Conservation (phyloP, 768 basidiomycete genomes). For the Xerocomellus chrysenteron region DNA sequence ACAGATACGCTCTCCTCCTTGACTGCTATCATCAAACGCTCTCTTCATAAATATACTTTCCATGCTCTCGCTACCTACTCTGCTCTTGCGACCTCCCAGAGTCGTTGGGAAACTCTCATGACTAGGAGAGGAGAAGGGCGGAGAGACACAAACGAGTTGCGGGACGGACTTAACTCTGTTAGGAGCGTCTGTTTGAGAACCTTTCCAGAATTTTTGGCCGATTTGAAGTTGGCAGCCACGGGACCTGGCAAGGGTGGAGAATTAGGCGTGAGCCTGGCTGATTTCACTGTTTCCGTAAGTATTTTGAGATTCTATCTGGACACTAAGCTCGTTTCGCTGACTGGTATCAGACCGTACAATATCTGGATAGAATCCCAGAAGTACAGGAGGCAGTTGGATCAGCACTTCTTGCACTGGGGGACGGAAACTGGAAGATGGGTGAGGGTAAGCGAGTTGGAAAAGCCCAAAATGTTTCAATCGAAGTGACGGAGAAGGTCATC, state of each 20-base stretch:
- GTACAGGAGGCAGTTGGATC: constrained; percentile 67
- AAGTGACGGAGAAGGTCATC: constrained; percentile 56
- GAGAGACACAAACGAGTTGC: constrained; percentile 62
- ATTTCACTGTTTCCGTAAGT: constrained; percentile 56
- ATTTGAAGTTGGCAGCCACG: constrained; percentile 64
- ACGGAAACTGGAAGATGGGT: constrained; percentile 93
- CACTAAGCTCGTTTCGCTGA: background rate
- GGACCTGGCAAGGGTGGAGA: constrained; percentile 52
- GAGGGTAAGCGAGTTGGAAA: constrained; percentile 70
- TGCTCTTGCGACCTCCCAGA: constrained; percentile 53
- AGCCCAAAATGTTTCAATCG: constrained; percentile 38
- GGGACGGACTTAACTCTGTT: constrained; percentile 64
- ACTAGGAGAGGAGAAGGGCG: constrained; percentile 46
- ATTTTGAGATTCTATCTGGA: background rate
- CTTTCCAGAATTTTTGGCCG: constrained; percentile 81
- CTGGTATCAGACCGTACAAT: constrained; percentile 59
- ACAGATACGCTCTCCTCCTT: constrained; percentile 63
- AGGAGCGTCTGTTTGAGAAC: constrained; percentile 72
- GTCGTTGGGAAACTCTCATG: constrained; percentile 67
- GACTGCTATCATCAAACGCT: constrained; percentile 66
- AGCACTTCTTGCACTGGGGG: constrained; percentile 68
- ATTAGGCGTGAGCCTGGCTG: constrained; percentile 60
- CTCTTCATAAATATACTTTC: constrained; percentile 76
- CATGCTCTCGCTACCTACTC: constrained; percentile 74
- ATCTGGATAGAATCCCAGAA: constrained; percentile 67